phyloP scores from a whole-genome alignment of 163 green algal species.

The Scenedesmus sp. region DNA sequence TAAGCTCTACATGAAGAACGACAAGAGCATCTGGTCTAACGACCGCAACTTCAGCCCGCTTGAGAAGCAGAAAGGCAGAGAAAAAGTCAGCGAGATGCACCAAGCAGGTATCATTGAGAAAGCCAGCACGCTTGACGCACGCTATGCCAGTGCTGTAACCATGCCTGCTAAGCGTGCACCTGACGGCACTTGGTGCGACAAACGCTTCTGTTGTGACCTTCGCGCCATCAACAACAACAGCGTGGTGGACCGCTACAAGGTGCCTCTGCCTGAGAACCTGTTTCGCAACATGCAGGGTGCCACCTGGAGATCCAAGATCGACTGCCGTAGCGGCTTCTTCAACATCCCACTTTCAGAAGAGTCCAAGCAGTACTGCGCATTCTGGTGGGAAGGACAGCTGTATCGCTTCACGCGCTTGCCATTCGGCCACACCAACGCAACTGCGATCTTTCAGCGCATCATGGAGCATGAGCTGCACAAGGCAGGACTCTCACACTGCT shows the following conservation, averaged over 20 bases:
- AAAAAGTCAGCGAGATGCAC: background rate
- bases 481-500: no score
- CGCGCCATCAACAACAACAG: background rate
- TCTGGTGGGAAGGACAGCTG: no score
- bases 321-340: slow-evolving; percentile 5
- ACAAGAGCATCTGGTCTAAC: background rate
- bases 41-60: background rate
- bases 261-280: background rate
- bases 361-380: no score
- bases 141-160: background rate
- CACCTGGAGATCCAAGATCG: background rate
- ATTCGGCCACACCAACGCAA: no score
- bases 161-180: background rate
- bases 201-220: background rate
- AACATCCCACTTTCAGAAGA: background rate
- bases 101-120: background rate
- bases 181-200: background rate
- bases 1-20: background rate
- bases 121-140: background rate
- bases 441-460: no score
- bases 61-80: background rate
- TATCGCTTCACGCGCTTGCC: no score
- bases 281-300: background rate
- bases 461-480: no score
- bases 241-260: background rate